Evolutionary conservation across 2,329 filamentous ascomycete species (phyloP), one percentile per base, ranked within the genome.

Genomic region (Pyricularia pennisetigena): DNA sequence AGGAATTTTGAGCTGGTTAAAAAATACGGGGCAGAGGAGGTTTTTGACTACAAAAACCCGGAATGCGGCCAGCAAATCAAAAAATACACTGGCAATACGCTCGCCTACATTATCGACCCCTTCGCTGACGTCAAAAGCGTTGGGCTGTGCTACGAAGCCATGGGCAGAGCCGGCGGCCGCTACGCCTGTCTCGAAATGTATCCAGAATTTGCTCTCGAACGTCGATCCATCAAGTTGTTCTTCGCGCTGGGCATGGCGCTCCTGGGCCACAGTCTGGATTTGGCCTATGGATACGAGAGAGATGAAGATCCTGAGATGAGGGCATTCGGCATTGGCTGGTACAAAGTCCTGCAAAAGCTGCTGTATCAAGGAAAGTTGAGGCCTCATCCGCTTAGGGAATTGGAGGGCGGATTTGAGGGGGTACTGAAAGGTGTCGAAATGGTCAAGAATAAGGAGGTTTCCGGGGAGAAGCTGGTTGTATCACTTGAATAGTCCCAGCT

Each of bases 71-170:
- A 68, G 59, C 71, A 83, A 69, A 86, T 87, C 74, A 77, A 79
- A 41, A 74, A 77, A 61, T 76, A 76, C 67, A 82, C 82, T 10
- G 75, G 79, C 3, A 78, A 82, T 74, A 75, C 73, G 32, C 75
- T 86, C 3, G 73, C 74, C 16, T 74, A 81, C 29, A 82, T 76
- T 4, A 79, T 84, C 54, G 85, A 87, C 73, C 83, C 80, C 69
- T 82, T 86, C 68, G 74, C 78, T 35, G 78, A 81, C 70, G 74
- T 75, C 26, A 64, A 69, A 9, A 78, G 76, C 3, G 74, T 76
- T 20, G 72, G 74, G 23, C 79, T 82, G 69, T 79, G 78, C 73
- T 77, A 78, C 35, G 74, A 75, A 1, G 77, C 81, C 10, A 74
- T 85, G 62, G 61, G 62, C 24, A 70, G 71, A 3, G 10, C 68